Base-by-base conservation (phyloP, 179 eudicot genomes). In the Sideroxylon spinosum region DNA sequence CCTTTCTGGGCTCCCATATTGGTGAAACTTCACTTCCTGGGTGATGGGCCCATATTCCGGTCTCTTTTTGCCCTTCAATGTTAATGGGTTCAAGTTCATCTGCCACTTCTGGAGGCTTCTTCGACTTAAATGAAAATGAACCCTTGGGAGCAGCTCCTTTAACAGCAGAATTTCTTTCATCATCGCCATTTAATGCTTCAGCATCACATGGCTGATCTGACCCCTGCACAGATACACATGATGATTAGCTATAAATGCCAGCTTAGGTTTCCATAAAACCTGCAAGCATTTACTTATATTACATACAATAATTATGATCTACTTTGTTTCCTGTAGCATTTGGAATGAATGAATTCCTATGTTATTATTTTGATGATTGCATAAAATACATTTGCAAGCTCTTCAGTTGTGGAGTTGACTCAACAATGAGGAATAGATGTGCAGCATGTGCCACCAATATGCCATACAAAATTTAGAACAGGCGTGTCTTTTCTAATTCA, bases 1-100 rank as follows among this genome's bases (percentile, higher is more conserved):
- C 92, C 79, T 91, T 95, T 80, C 94, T 86, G 20, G 95, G 92
- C 79, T 93, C 95, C 98, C 98, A 95, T 68, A 85, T 84, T 76
- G 82, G 91, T 56, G 93, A 69, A 76, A 89, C 89, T 74, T 91
- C 97, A 57, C 88, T 86, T 72, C 98, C 95, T 12, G 98, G 98
- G 55, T 80, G 91, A 76, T 93, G 95, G 74, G 90, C 87, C 95
- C 93, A 90, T 75, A 95, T 81, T 68, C 94, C 97, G 2, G 97
- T 88, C 76, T 90, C 89, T 20, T 76, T 79, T 72, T 88, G 89
- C 59, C 97, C 97, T 80, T 90, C 86, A 49, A 91, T 79, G 37
- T 88, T 83, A 52, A 95, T 87, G 69, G 95, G 82, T 83, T 91
- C 98, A 82, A 85, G 87, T 61, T 82, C 78, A 84, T 91, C 97